Conservation (phyloP, 1,284 basidiomycete genomes). For the Melampsora larici-populina region DNA sequence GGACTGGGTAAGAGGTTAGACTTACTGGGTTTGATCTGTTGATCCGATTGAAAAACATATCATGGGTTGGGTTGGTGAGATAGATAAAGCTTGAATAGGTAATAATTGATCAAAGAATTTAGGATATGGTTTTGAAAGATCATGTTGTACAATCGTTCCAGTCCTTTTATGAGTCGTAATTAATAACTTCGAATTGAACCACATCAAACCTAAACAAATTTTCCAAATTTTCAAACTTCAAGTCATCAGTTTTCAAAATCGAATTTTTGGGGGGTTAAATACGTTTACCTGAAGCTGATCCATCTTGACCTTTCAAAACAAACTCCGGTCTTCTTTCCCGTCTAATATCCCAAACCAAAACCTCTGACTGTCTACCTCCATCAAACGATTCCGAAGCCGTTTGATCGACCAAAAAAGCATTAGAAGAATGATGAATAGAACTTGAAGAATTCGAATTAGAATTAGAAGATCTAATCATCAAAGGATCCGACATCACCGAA, state of each 20-base stretch:
- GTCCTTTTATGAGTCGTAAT: constrained; percentile 28
- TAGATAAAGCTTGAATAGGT: constrained; percentile 23
- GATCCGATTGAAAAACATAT: constrained; percentile 17
- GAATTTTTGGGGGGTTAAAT: too few species aligned
- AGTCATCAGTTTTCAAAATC: not conserved
- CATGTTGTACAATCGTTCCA: constrained; percentile 34
- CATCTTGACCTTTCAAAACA: constrained; percentile 33
- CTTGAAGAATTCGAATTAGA: not conserved
- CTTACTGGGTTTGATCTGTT: too few species aligned
- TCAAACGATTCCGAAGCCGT: constrained; percentile 11
- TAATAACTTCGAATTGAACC: constrained; percentile 25
- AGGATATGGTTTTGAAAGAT: constrained; percentile 16
- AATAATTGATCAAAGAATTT: constrained; percentile 28
- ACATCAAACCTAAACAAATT: constrained; percentile 32
- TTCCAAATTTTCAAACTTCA: too few species aligned
- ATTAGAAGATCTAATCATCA: constrained; percentile 9
- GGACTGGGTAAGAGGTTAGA: not conserved
- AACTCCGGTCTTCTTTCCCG: constrained; percentile 25
- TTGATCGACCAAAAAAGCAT: too few species aligned
- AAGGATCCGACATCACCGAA: constrained; percentile 27
- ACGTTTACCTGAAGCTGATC: constrained; percentile 34
- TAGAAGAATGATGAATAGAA: not conserved
- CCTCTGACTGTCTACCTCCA: constrained; percentile 30
- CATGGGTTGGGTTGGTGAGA: constrained; percentile 14
- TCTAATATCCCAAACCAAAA: constrained; percentile 38